Percentiles rank a stretch among this genome's conserved stretches.
These are phyloP conservation scores for Ceratobasidium sp. DNA, from an alignment of 1,284 basidiomycete genomes.

Conservation along the genomic window DNA sequence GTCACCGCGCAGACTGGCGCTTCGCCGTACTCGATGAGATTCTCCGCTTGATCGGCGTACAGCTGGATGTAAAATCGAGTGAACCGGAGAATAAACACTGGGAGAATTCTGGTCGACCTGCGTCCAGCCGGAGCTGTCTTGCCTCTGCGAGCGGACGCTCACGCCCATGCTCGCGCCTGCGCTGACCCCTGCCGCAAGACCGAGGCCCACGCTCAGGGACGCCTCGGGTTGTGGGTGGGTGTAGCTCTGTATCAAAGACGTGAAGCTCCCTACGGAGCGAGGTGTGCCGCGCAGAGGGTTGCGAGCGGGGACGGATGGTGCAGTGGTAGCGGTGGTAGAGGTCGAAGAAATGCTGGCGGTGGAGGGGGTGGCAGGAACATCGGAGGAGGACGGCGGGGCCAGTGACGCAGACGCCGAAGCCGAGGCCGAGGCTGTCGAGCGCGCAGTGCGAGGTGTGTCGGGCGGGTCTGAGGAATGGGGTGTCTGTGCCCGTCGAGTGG, in stretches of 20 bases:
- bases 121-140: background rate
- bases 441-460: background rate
- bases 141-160: background rate
- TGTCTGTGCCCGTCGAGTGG: background rate
- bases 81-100: slow-evolving; percentile 30
- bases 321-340: background rate
- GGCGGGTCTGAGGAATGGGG: background rate
- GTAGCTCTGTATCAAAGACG: slow-evolving; percentile 22
- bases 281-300: slow-evolving; percentile 35
- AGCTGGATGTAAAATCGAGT: slow-evolving; percentile 5
- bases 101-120: slow-evolving; percentile 8
- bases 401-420: background rate
- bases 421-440: background rate
- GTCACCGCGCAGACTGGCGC: slow-evolving; percentile 27
- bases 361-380: slow-evolving; percentile 2
- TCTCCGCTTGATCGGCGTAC: slow-evolving; percentile 15
- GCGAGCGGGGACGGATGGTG: slow-evolving; percentile 30
- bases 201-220: background rate
- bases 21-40: slow-evolving; percentile 20
- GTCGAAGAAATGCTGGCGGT: slow-evolving; percentile 8
- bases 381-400: background rate
- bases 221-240: background rate
- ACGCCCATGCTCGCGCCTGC: background rate
- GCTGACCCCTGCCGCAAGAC: background rate
- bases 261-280: slow-evolving; percentile 31